Percentiles rank a stretch among this genome's conserved stretches.
Evolutionary conservation across 306 rosid genomes (phyloP).

Genomic region (Alnus glutinosa): DNA sequence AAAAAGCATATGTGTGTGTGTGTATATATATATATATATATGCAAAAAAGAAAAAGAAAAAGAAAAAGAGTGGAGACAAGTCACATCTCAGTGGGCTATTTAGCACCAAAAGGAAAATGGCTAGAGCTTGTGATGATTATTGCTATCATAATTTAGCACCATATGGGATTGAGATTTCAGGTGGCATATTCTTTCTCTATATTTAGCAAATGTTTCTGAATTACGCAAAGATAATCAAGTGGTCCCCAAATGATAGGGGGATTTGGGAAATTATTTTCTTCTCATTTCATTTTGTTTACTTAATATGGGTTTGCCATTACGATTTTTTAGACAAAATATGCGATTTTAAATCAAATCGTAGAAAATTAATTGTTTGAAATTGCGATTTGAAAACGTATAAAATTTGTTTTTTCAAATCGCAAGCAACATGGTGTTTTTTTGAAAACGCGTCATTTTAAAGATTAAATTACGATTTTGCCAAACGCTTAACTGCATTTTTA

Average conservation of each 20-base stretch:
- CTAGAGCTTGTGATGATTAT: conserved; percentile 43
- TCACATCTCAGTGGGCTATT: conserved; percentile 49
- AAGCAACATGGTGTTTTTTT: no score
- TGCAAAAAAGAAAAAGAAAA: neutral
- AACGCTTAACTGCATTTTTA: no score
- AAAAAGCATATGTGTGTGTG: no score
- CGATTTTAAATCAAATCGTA: no score
- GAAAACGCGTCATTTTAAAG: no score
- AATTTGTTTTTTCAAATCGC: no score
- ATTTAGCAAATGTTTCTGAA: conserved; percentile 19
- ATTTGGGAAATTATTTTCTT: neutral
- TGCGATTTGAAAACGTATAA: no score
- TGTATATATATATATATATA: no score
- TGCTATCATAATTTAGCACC: conserved; percentile 35
- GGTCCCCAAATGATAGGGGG: conserved; percentile 14
- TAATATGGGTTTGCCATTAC: no score
- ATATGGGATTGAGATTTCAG: conserved; percentile 39
- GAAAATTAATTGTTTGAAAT: no score
- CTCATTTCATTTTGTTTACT: neutral
- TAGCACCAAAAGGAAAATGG: conserved; percentile 39
- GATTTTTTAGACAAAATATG: no score
- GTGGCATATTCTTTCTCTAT: conserved; percentile 12
- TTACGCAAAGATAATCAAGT: conserved; percentile 10
- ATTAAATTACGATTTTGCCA: no score
- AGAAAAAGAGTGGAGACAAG: conserved; percentile 18